Conservation (phyloP, 768 basidiomycete species). For the Xanthoconium stramineum region DNA sequence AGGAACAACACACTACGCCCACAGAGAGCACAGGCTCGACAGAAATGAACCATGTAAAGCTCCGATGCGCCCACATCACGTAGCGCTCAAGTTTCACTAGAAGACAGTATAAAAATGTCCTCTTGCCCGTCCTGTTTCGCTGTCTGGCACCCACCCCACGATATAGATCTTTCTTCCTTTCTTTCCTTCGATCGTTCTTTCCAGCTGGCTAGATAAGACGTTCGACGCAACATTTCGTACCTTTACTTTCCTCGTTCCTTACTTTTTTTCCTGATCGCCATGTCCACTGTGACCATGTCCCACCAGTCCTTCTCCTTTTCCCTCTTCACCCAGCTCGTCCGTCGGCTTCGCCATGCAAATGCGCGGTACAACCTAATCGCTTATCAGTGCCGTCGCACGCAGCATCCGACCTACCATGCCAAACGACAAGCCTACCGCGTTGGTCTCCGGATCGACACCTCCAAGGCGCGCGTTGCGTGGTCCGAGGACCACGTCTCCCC, state of each 20-base stretch:
- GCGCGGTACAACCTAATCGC: conserved; percentile 39
- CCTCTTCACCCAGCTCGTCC: conserved; percentile 35
- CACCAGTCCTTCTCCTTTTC: conserved; percentile 21
- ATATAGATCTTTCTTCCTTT: background rate
- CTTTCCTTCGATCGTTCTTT: background rate
- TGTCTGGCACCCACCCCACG: conserved; percentile 16
- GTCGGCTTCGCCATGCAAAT: conserved; percentile 44
- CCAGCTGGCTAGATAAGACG: background rate
- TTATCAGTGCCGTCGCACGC: conserved; percentile 32
- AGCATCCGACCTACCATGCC: conserved; percentile 43
- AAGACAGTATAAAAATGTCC: conserved; percentile 17
- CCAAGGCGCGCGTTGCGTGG: conserved; percentile 35
- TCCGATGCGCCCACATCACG: conserved; percentile 6
- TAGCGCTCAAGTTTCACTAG: background rate
- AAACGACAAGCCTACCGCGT: conserved; percentile 42
- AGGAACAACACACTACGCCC: conserved; percentile 23
- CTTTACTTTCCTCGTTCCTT: background rate
- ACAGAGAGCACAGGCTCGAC: conserved; percentile 2
- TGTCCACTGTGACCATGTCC: background rate
- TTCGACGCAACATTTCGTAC: background rate
- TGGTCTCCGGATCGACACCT: conserved; percentile 45
- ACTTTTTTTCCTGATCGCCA: background rate
- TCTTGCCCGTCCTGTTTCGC: background rate
- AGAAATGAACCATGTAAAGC: background rate
- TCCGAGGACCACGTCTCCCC: conserved; percentile 26